A percentile compares a stretch with the other conserved stretches of the same genome.
phyloP scores from a whole-genome alignment of 2,329 filamentous ascomycete species.

The Arthrobotrys megalospora region DNA sequence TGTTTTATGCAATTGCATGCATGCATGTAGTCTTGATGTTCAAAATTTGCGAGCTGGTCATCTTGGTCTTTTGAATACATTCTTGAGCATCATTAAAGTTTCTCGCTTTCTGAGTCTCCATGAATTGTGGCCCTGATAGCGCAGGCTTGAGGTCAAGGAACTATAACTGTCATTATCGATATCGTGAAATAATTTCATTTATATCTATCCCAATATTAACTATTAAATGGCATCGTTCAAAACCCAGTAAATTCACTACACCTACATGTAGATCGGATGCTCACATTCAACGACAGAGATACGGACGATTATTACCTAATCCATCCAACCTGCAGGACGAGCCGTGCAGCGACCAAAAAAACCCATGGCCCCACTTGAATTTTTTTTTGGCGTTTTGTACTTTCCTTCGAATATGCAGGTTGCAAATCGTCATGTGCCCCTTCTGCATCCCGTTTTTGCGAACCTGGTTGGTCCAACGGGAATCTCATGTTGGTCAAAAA shows the following conservation, averaged over 20 bases:
- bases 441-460: conserved; percentile 38
- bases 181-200: neutral
- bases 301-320: conserved; percentile 23
- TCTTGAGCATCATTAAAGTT: neutral
- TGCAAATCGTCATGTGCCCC: conserved; percentile 52
- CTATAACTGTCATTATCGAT: conserved; percentile 38
- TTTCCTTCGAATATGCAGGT: conserved; percentile 31
- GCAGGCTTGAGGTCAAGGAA: neutral
- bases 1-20: conserved; percentile 7
- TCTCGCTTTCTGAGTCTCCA: neutral
- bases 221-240: no score
- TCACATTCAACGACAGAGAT: neutral
- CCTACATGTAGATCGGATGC: no score
- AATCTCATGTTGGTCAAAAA: conserved; percentile 5
- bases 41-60: conserved; percentile 55
- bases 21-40: conserved; percentile 26
- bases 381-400: conserved; percentile 12
- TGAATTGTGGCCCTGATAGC: neutral
- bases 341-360: neutral
- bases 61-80: conserved; percentile 49
- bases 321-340: conserved; percentile 9
- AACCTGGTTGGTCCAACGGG: conserved; percentile 46
- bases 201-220: no score
- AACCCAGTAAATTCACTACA: neutral
- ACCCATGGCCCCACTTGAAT: neutral